Evolutionary conservation across 208 protist species (phyloP).

Genomic region (Acanthamoeba castellanii): DNA sequence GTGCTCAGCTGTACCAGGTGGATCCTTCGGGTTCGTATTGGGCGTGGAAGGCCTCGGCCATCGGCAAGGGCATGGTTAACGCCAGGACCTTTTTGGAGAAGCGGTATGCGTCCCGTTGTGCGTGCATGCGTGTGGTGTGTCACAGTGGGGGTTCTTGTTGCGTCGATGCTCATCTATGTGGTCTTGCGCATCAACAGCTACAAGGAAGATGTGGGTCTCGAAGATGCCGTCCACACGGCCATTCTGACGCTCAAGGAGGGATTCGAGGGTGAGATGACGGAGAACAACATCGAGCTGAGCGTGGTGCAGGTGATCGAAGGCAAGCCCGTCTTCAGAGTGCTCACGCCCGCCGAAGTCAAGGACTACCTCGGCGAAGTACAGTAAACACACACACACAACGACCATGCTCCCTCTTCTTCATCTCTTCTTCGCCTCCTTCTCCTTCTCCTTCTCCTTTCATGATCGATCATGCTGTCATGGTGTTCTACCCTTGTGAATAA

Average conservation of each 20-base stretch:
- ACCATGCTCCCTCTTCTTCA: not conserved
- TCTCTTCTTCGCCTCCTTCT: not conserved
- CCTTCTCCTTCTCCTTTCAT: not conserved
- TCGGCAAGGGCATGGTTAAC: slow-evolving; percentile 98
- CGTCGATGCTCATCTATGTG: not conserved
- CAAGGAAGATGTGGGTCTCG: slow-evolving; percentile 98
- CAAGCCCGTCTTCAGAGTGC: slow-evolving; percentile 83
- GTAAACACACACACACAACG: slow-evolving; percentile 25
- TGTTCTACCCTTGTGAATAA: not conserved
- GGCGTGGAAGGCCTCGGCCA: slow-evolving; percentile 99
- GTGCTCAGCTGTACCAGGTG: slow-evolving; percentile 98
- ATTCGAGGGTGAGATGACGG: slow-evolving; percentile 95
- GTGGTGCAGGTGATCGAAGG: slow-evolving; percentile 92
- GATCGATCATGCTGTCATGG: not conserved
- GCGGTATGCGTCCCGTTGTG: slow-evolving; percentile 77
- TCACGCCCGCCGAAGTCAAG: slow-evolving; percentile 92
- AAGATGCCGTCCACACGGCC: slow-evolving; percentile 99
- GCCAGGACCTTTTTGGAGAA: slow-evolving; percentile 99
- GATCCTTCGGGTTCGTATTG: slow-evolving; percentile 99
- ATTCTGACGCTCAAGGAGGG: slow-evolving; percentile 92
- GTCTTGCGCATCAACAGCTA: slow-evolving; percentile 89
- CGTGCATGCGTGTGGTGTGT: not conserved
- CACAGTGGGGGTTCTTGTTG: no score
- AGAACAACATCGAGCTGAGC: slow-evolving; percentile 99
- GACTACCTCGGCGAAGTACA: slow-evolving; percentile 93